phyloP scores from a whole-genome alignment of 192 early-diverging fungal genomes.

The Geranomyces variabilis region DNA sequence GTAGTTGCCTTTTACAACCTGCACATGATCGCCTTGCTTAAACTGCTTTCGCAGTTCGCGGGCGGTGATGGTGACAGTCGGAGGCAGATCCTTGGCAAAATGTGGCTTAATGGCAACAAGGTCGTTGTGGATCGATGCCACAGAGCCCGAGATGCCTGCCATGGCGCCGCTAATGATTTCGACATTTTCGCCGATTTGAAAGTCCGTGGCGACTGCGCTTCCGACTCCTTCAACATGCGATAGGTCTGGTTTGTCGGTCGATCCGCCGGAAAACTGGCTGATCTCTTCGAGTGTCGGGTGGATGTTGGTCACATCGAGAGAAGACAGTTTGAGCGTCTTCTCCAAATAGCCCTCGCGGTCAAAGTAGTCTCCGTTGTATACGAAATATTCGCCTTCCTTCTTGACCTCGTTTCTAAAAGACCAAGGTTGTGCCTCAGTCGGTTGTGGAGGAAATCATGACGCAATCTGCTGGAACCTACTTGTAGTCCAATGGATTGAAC shows the following conservation, averaged over 20 bases:
- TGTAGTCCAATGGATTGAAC: slow-evolving; percentile 67
- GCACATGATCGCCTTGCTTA: slow-evolving; percentile 88
- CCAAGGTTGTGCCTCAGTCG: background rate
- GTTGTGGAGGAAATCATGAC: background rate
- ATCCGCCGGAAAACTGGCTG: slow-evolving; percentile 75
- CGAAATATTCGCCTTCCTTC: slow-evolving; percentile 30
- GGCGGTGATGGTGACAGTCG: slow-evolving; percentile 31
- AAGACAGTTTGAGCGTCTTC: slow-evolving; percentile 65
- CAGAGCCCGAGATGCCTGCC: slow-evolving; percentile 71
- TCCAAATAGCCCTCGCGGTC: slow-evolving; percentile 80
- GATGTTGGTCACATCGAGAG: slow-evolving; percentile 63
- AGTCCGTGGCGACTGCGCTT: slow-evolving; percentile 37
- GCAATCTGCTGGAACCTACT: slow-evolving; percentile 14
- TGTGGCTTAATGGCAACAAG: slow-evolving; percentile 73
- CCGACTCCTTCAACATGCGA: slow-evolving; percentile 25
- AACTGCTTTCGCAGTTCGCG: slow-evolving; percentile 90
- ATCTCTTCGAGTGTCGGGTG: slow-evolving; percentile 94
- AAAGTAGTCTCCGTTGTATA: slow-evolving; percentile 43
- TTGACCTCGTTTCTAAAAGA: slow-evolving; percentile 31
- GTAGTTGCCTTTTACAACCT: slow-evolving; percentile 85
- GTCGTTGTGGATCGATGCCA: slow-evolving; percentile 73
- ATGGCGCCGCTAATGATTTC: slow-evolving; percentile 12
- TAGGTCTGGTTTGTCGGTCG: slow-evolving; percentile 52
- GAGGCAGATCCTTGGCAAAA: background rate
- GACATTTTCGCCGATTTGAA: slow-evolving; percentile 68